phyloP scores from a whole-genome alignment of 2,329 filamentous ascomycete genomes.

The Trichoderma breve region DNA sequence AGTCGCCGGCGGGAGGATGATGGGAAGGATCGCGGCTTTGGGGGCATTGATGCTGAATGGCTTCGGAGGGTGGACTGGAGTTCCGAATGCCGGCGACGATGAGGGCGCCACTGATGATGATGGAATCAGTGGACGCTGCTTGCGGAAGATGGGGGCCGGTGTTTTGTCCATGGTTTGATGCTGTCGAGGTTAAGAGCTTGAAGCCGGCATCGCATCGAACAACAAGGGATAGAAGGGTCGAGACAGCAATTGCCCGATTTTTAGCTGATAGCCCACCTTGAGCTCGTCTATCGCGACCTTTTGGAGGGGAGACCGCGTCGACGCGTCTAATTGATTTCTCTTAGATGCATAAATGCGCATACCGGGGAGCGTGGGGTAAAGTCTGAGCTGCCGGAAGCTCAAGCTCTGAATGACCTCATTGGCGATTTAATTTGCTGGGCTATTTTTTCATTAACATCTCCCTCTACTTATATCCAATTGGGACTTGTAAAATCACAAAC shows the following conservation, averaged over 20 bases:
- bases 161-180: constrained; percentile 35
- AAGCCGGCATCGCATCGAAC: neutral
- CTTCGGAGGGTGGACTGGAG: constrained; percentile 75
- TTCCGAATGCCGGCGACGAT: constrained; percentile 87
- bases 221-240: neutral
- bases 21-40: constrained; percentile 73
- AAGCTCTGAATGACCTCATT: constrained; percentile 34
- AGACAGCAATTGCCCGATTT: neutral
- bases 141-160: constrained; percentile 40
- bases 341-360: constrained; percentile 30
- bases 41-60: constrained; percentile 55
- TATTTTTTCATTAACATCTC: neutral
- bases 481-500: neutral
- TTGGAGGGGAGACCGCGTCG: constrained; percentile 33
- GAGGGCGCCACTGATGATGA: constrained; percentile 69
- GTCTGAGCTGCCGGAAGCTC: constrained; percentile 17
- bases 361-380: constrained; percentile 17
- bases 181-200: neutral
- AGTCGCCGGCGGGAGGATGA: constrained; percentile 82
- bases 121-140: constrained; percentile 34
- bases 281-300: neutral
- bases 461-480: neutral
- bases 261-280: neutral
- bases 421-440: neutral
- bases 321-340: constrained; percentile 41